Base-by-base conservation (phyloP, 2,329 filamentous ascomycete genomes). In the Beauveria sp. region DNA sequence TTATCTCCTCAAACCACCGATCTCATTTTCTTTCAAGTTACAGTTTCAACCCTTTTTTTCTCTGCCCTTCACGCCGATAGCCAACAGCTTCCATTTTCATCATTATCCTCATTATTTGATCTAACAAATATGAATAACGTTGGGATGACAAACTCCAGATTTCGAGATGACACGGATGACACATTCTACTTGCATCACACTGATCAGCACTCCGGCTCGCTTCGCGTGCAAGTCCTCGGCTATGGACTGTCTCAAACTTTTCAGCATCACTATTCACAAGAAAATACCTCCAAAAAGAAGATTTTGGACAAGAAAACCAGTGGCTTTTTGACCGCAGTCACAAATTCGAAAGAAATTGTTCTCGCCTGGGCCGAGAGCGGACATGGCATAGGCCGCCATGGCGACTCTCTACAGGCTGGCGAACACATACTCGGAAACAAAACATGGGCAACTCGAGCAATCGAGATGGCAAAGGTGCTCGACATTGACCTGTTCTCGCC, bases 361-460 rank as follows among this genome's bases (percentile, higher is more conserved):
- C 52, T 61, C 24, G 45, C 60, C 0, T 61, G 53, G 60, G 52
- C 52, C 4, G 52, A 61, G 46, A 57, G 52, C 24, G 60, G 74
- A 1, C 72, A 76, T 56, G 73, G 72, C 0, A 40, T 63, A 2
- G 68, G 72, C 3, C 38, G 38, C 0, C 52, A 20, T 0, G 73
- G 73, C 3, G 73, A 76, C 24, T 2, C 72, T 0, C 66, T 75
- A 0, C 69, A 73, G 22, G 45, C 56, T 0, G 38, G 62, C 0
- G 59, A 65, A 0, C 64, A 65, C 1, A 63, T 71, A 0, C 67
- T 77, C 0, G 40, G 69, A 1, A 74, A 75, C 58, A 38, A 50
- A 1, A 56, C 69, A 5, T 78, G 75, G 75, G 66, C 69, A 0
- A 47, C 56, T 0, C 66, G 72, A 0, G 72, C 70, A 0, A 66